Evolutionary conservation across 1,284 basidiomycete species (phyloP).

Genomic region (Sanghuangporus sanghuang): DNA sequence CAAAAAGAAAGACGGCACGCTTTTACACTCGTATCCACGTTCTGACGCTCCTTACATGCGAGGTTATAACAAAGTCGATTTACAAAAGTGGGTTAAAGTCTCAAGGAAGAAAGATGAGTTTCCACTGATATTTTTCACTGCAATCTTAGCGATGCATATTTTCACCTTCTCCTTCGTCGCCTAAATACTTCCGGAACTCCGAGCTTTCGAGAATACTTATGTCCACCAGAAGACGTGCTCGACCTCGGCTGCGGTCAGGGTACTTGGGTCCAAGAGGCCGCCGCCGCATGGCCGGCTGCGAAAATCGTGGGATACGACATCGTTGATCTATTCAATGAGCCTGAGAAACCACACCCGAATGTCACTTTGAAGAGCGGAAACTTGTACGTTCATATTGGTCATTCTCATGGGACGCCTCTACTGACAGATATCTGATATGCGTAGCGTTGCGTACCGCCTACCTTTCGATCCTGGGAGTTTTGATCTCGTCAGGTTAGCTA

Average conservation of each 20-base stretch:
- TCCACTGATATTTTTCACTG: slow-evolving; percentile 8
- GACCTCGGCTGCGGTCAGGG: slow-evolving; percentile 72
- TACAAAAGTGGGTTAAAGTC: slow-evolving; percentile 51
- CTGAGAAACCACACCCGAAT: slow-evolving; percentile 37
- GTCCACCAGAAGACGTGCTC: slow-evolving; percentile 50
- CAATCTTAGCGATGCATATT: slow-evolving; percentile 47
- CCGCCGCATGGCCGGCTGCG: slow-evolving; percentile 48
- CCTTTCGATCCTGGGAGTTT: slow-evolving; percentile 59
- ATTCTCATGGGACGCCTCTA: neutral
- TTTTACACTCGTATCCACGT: slow-evolving; percentile 46
- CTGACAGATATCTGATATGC: slow-evolving; percentile 7
- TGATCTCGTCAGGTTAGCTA: slow-evolving; percentile 66
- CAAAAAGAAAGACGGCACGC: slow-evolving; percentile 34
- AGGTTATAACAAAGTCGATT: slow-evolving; percentile 48
- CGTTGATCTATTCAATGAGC: slow-evolving; percentile 40
- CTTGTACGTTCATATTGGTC: slow-evolving; percentile 44
- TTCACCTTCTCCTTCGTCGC: slow-evolving; percentile 45
- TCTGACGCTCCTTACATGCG: slow-evolving; percentile 58
- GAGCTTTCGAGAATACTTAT: slow-evolving; percentile 52
- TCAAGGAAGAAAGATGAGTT: neutral
- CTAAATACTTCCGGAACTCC: slow-evolving; percentile 46
- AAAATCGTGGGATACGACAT: slow-evolving; percentile 62
- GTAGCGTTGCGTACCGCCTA: slow-evolving; percentile 47
- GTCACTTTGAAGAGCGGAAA: slow-evolving; percentile 54
- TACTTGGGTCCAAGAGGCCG: slow-evolving; percentile 56